Percentiles rank a stretch among this genome's conserved stretches.
Evolutionary conservation across 345 rosid species (phyloP).

Genomic region (Corymbia maculata): DNA sequence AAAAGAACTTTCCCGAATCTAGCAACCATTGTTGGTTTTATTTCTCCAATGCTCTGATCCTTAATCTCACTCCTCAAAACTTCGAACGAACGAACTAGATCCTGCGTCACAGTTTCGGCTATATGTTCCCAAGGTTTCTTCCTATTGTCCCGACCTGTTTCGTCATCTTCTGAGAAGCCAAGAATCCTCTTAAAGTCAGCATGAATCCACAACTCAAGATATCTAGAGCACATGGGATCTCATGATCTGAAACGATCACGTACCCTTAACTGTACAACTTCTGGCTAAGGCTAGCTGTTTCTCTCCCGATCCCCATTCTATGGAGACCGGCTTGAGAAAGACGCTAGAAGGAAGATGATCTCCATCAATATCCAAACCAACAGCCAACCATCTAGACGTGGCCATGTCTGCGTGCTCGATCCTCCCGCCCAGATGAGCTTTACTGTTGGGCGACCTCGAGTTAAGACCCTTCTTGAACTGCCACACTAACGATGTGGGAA

Average conservation of each 20-base stretch:
- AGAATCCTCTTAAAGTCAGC: neutral
- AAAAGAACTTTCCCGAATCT: constrained; percentile 49
- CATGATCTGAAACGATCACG: neutral
- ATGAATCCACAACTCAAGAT: neutral
- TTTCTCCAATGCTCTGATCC: neutral
- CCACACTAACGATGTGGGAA: constrained; percentile 17
- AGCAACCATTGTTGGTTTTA: constrained; percentile 39
- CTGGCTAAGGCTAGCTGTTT: constrained; percentile 27
- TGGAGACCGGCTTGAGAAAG: constrained; percentile 21
- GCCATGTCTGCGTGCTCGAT: constrained; percentile 19
- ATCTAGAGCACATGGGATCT: neutral
- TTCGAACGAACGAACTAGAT: constrained; percentile 30
- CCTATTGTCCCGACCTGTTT: neutral
- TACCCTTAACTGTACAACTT: constrained; percentile 11
- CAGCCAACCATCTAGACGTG: constrained; percentile 31
- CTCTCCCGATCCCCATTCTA: constrained; percentile 11
- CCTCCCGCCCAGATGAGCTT: constrained; percentile 4
- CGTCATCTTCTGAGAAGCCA: neutral
- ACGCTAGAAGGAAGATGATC: constrained; percentile 11
- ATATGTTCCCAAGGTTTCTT: constrained; percentile 25
- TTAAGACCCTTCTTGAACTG: constrained; percentile 16
- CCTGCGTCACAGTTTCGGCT: constrained; percentile 37
- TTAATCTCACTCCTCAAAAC: constrained; percentile 13
- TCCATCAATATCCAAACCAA: constrained; percentile 28
- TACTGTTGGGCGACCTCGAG: neutral